A percentile compares a stretch with the other conserved stretches of the same genome.
Conservation (phyloP, 257 asterid species). For the Capsicum chinense region DNA sequence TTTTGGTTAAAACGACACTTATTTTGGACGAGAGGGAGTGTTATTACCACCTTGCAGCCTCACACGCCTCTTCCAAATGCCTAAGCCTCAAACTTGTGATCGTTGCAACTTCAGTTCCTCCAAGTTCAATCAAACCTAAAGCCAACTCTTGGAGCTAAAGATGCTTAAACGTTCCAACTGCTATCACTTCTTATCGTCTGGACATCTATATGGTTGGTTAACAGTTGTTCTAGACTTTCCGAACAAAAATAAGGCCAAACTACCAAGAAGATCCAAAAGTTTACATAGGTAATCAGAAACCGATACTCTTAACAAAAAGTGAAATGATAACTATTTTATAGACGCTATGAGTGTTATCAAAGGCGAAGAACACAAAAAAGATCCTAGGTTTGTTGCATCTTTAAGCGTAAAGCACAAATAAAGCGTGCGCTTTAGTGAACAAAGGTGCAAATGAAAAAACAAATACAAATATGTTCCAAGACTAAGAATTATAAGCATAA, state of each 20-base stretch:
- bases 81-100: background rate
- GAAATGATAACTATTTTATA: background rate
- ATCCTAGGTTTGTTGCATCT: background rate
- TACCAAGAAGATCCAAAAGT: background rate
- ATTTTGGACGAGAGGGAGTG: background rate
- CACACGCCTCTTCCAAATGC: background rate
- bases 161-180: background rate
- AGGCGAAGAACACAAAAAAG: background rate
- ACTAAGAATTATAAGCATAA: background rate
- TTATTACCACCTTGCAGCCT: background rate
- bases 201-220: background rate
- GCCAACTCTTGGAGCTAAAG: background rate
- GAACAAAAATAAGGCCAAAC: background rate
- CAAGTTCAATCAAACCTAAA: background rate
- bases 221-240: background rate
- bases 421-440: background rate
- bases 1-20: background rate
- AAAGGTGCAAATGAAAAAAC: background rate
- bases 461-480: background rate
- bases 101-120: background rate
- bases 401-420: conserved; percentile 1
- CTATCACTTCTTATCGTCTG: background rate
- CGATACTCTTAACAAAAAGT: background rate
- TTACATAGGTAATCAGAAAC: background rate
- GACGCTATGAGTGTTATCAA: background rate